Base-by-base conservation (phyloP, 1,284 basidiomycete species). In the Trichosporon sp. region DNA sequence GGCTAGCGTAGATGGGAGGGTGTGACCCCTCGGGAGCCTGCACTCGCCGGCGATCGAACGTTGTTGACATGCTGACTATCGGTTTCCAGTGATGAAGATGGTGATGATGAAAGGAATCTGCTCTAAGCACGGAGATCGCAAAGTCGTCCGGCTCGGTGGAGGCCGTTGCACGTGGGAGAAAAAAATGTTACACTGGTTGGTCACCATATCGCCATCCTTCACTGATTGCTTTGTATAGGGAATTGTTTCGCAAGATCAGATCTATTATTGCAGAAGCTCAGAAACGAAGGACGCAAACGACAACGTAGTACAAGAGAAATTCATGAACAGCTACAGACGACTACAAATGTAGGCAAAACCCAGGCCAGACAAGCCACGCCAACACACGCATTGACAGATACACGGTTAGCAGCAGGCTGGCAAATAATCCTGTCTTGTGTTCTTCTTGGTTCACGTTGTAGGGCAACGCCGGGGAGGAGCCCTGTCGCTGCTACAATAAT, bases 21-120 rank as follows among this genome's bases (percentile, higher is more conserved):
- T 86, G 87, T 70, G 91, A 93, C 74, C 91, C 88, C 78, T 96
- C 94, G 16, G 95, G 95, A 0, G 93, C 95, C 76, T 92, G 93
- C 71, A 93, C 89, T 67, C 94, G 89, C 76, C 95, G 87, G 78
- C 95, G 87, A 87, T 97, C 94, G 79, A 93, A 91, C 65, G 85
- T 72, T 48, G 76, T 71, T 16, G 77, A 67, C 76, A 78, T 78
- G 48, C 69, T 48, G 74, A 66, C 51, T 54, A 2, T 26, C 26
- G 51, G 51, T 11, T 54, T 7, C 5, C 35, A 37, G 19, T 19
- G 48, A 7, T 21, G 19, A 16, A 26, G 51, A 11, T 54, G 54
- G 61, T 65, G 56, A 71, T 64, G 68, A 35, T 31, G 43, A 32
- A 54, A 63, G 14, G 16, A 35, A 61, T 32, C 26, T 31, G 26